Evolutionary conservation across 441 rosid genomes (phyloP), one percentile per base, ranked within the genome.

Genomic region (Arabidopsis lyrata): DNA sequence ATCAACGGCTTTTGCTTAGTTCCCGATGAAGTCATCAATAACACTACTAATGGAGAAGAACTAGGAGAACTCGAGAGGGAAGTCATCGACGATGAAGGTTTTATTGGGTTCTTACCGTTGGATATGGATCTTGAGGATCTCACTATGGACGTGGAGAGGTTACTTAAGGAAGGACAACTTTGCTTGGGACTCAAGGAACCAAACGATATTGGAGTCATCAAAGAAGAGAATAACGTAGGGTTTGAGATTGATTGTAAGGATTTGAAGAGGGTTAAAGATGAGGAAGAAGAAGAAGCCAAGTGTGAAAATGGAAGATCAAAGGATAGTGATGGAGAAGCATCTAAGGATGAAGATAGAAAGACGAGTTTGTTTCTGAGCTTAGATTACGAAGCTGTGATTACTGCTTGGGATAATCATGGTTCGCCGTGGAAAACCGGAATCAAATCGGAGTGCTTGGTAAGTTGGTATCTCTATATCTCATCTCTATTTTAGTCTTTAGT

Each of bases 351-450:
- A 64, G 67, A 57, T 24, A 74, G 65, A 54, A 78, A 62, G 73
- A 68, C 53, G 48, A 77, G 68, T 57, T 64, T 77, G 72, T 67
- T 79, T 50, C 74, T 90, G 79, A 81, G 84, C 73, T 78, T 90
- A 55, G 73, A 88, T 78, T 87, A 90, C 58, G 92, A 87, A 8
- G 82, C 77, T 14, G 85, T 90, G 6, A 83, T 88, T 50, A 72
- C 48, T 42, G 87, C 91, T 59, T 90, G 96, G 96, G 84, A 80
- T 12, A 80, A 72, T 77, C 89, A 83, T 49, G 85, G 89, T 47
- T 81, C 84, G n/a, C 90, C 91, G 0, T 88, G 93, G 93, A 79
- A 85, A 18, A 69, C 82, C 2, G 96, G 85, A 63, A 75, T 49
- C 67, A 75, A 84, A 10, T 87, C 89, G 7, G 78, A 83, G 15